phyloP scores from a whole-genome alignment of 1,284 basidiomycete genomes.

The Cryptococcus maquisensis region DNA sequence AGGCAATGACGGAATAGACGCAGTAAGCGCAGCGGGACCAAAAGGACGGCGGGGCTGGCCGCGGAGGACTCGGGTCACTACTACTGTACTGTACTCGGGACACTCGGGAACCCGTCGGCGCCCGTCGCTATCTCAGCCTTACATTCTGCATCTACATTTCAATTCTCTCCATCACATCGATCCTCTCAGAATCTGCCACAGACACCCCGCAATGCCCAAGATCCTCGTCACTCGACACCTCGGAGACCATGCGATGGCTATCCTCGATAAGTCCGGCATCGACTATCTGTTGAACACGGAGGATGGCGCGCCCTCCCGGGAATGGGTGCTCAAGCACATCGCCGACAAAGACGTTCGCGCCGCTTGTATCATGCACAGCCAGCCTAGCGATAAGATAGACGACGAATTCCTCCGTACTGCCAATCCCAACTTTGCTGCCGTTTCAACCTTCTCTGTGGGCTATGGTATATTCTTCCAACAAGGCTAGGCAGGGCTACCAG shows the following conservation, averaged over 20 bases:
- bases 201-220: neutral
- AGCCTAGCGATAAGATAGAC: constrained; percentile 56
- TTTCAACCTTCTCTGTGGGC: constrained; percentile 83
- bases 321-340: constrained; percentile 76
- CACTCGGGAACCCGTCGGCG: no score
- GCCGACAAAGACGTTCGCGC: constrained; percentile 60
- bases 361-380: constrained; percentile 38
- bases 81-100: neutral
- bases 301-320: constrained; percentile 60
- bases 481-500: neutral
- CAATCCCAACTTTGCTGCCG: constrained; percentile 57
- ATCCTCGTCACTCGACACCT: constrained; percentile 50
- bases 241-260: constrained; percentile 65
- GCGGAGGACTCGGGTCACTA: no score
- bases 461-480: constrained; percentile 58
- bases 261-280: constrained; percentile 51
- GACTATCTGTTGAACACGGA: constrained; percentile 64
- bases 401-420: constrained; percentile 67
- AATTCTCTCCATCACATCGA: neutral
- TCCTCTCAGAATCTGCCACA: neutral
- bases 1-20: neutral
- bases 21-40: neutral
- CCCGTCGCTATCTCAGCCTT: no score
- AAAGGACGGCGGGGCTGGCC: neutral
- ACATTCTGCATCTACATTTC: no score